Conservation (phyloP, 2,329 filamentous ascomycete genomes). For the Monilinia fructicola region DNA sequence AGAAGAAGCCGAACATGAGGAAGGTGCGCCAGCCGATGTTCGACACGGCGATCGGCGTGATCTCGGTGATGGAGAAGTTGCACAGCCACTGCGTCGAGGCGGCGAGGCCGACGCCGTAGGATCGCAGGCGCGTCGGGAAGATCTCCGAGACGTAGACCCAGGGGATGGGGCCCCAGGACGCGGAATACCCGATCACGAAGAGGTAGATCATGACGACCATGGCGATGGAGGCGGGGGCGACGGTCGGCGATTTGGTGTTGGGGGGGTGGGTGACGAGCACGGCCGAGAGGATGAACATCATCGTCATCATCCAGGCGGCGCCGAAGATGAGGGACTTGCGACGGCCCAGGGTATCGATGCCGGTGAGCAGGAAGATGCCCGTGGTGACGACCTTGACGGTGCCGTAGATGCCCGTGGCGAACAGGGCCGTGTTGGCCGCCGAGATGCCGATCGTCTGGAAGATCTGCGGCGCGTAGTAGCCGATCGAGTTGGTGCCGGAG, state of each 20-base stretch:
- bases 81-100: conserved; percentile 71
- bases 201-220: conserved; percentile 37
- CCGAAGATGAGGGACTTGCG: conserved; percentile 50
- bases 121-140: conserved; percentile 50
- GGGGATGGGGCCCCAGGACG: conserved; percentile 53
- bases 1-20: conserved; percentile 49
- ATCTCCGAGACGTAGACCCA: conserved; percentile 55
- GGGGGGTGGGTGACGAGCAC: conserved; percentile 48
- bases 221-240: conserved; percentile 48
- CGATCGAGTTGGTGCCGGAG: conserved; percentile 32
- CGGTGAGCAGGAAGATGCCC: conserved; percentile 51
- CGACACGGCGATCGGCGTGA: conserved; percentile 51
- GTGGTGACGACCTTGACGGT: conserved; percentile 66
- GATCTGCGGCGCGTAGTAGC: conserved; percentile 49
- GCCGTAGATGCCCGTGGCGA: conserved; percentile 71
- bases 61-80: conserved; percentile 53
- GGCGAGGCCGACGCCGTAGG: conserved; percentile 61
- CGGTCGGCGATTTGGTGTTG: conserved; percentile 1
- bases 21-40: conserved; percentile 49
- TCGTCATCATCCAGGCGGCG: conserved; percentile 50
- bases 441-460: conserved; percentile 63
- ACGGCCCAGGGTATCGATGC: conserved; percentile 50
- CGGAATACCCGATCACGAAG: conserved; percentile 46
- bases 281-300: conserved; percentile 54
- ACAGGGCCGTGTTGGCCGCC: conserved; percentile 57